A percentile compares a stretch with the other conserved stretches of the same genome.
Conservation (phyloP, 345 rosid species). For the Balakata baccata region DNA sequence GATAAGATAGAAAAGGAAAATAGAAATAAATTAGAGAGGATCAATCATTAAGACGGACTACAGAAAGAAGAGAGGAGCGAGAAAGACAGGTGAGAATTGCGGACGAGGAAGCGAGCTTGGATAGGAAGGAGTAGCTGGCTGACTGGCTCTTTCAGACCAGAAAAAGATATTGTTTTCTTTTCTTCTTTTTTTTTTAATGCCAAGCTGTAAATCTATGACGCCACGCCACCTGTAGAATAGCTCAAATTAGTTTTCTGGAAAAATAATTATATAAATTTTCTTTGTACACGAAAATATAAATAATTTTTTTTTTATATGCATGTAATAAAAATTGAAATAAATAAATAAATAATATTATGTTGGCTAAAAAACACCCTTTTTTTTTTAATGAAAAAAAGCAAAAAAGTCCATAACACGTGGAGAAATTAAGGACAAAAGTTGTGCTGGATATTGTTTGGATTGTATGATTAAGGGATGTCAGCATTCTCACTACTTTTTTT, state of each 20-base stretch:
- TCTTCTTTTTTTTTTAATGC: neutral
- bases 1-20: neutral
- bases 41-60: neutral
- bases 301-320: no score
- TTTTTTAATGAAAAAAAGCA: no score
- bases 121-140: neutral
- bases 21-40: neutral
- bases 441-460: neutral
- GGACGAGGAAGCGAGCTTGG: neutral
- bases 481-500: no score
- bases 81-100: slow-evolving; percentile 6
- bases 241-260: no score
- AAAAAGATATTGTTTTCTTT: neutral
- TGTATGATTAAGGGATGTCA: neutral
- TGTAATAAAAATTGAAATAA: no score
- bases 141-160: neutral
- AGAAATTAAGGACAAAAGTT: neutral
- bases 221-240: neutral
- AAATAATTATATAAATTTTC: no score
- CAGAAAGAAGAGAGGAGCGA: neutral
- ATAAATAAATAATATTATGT: no score
- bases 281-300: no score
- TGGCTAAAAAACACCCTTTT: no score
- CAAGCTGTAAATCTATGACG: neutral
- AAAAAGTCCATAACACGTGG: neutral